Conservation (phyloP, 2,329 filamentous ascomycete species). For the Penicillium sp. region DNA sequence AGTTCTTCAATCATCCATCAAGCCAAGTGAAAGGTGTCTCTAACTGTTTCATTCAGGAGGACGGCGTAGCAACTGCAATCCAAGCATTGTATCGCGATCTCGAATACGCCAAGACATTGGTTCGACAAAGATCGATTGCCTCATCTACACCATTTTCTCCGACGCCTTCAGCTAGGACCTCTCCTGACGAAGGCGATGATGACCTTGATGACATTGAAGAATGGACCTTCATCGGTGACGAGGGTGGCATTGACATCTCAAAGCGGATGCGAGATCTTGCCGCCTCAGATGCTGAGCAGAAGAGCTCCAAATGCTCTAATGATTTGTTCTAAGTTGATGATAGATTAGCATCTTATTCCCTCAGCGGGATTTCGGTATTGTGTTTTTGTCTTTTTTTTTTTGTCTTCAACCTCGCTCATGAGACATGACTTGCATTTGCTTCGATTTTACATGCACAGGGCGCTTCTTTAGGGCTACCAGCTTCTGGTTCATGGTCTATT, state of each 20-base stretch:
- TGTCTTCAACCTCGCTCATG: background rate
- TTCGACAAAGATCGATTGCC: constrained; percentile 60
- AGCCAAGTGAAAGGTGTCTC: constrained; percentile 21
- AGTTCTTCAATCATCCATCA: constrained; percentile 32
- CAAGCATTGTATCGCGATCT: constrained; percentile 92
- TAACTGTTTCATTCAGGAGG: constrained; percentile 61
- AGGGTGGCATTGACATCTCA: constrained; percentile 49
- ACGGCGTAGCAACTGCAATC: constrained; percentile 86
- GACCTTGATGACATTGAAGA: constrained; percentile 71
- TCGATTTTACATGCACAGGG: constrained; percentile 6
- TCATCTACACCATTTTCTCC: constrained; percentile 39
- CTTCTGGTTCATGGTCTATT: background rate
- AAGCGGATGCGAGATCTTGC: constrained; percentile 36
- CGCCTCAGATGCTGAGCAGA: constrained; percentile 26
- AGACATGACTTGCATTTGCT: constrained; percentile 9
- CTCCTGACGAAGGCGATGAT: constrained; percentile 45
- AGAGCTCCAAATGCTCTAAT: constrained; percentile 17
- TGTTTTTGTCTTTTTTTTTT: background rate
- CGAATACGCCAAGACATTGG: constrained; percentile 84
- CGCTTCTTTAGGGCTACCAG: background rate
- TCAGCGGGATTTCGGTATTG: background rate
- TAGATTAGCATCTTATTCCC: background rate
- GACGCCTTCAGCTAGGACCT: constrained; percentile 35
- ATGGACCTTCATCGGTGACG: constrained; percentile 85
- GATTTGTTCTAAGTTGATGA: background rate